phyloP scores from a whole-genome alignment of 352 stramenopile genomes.

The Phytophthora constricta region DNA sequence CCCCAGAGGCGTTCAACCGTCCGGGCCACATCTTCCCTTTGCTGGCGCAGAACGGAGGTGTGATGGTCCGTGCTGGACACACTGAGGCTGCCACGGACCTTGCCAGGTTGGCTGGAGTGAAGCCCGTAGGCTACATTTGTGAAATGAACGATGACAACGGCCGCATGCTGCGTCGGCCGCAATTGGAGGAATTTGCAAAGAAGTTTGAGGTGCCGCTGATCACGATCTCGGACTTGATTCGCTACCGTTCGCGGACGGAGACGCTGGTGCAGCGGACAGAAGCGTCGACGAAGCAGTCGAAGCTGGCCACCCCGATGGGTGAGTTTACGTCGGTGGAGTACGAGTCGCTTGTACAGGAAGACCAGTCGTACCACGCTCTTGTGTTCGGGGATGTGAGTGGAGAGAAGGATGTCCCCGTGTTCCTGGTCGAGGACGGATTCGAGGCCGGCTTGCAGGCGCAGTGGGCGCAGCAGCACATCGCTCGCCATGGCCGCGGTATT shows the following conservation, averaged over 20 bases:
- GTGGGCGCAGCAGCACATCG: constrained; percentile 74
- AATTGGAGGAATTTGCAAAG: constrained; percentile 91
- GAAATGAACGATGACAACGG: constrained; percentile 87
- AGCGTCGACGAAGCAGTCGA: constrained; percentile 15
- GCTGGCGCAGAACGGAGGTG: constrained; percentile 65
- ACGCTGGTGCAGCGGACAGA: constrained; percentile 62
- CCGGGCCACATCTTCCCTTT: constrained; percentile 86
- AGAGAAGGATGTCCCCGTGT: constrained; percentile 53
- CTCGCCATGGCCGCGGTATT: constrained; percentile 45
- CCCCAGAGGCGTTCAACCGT: constrained; percentile 67
- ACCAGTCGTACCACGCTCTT: constrained; percentile 66
- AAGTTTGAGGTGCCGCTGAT: constrained; percentile 94
- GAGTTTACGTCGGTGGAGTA: constrained; percentile 71
- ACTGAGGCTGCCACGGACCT: constrained; percentile 98
- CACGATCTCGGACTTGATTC: constrained; percentile 97
- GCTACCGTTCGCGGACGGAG: constrained; percentile 90
- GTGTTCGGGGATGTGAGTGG: constrained; percentile 51
- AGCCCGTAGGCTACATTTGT: constrained; percentile 90
- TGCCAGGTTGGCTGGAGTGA: constrained; percentile 88
- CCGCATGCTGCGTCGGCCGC: constrained; percentile 78
- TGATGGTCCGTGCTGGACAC: constrained; percentile 92
- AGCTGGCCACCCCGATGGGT: constrained; percentile 72
- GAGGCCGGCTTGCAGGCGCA: constrained; percentile 60
- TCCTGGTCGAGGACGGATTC: constrained; percentile 71
- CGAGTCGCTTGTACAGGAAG: constrained; percentile 62